Base-by-base conservation (phyloP, 208 protist genomes). In the Crithidia thermophila region DNA sequence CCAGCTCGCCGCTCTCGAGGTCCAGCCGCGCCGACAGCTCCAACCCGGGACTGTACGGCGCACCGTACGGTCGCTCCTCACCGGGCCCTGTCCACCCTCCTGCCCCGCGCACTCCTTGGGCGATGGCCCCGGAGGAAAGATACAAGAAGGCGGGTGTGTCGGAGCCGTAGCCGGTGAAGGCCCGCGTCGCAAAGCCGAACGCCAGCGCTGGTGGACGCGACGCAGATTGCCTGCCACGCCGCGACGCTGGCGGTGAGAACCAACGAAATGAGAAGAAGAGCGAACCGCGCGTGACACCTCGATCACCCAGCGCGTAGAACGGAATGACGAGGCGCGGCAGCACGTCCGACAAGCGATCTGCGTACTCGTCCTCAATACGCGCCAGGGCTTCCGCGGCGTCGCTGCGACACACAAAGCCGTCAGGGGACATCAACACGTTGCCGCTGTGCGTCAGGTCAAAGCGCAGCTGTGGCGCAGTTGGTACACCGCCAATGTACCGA, bases 391-490 rank as follows among this genome's bases (percentile, higher is more conserved):
- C 69, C 27, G 72, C 65, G 25, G 74, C 62, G 56, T 94, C 84
- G 5, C 78, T 77, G 2, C 81, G 28, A 40, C 80, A 87, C n/a
- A 56, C 60, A 7, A 30, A 66, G 36, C 84, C 88, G 33, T 77
- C 79, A 3, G 70, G 42, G 0, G 84, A 90, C 8, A 94, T 47
- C 13, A 83, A 27, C 3, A 94, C 67, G 63, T 94, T 94, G 9
- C 69, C 84, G 74, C 88, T 91, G 18, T 67, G 72, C 30, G 66
- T 49, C 20, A 63, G 37, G 59, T 88, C 82, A 82, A 82, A 94
- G 16, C 58, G 59, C 23, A 88, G 59, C 10, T 64, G 63, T 2
- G 33, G 56, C 37, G 18, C 25, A 18, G 50, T 28, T 49, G 39
- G 20, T n/a, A n/a, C n/a, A n/a, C n/a, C n/a, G n/a, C n/a, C n/a